Evolutionary conservation across 2,329 filamentous ascomycete genomes (phyloP).

Genomic region (Aspergillus terreus): DNA sequence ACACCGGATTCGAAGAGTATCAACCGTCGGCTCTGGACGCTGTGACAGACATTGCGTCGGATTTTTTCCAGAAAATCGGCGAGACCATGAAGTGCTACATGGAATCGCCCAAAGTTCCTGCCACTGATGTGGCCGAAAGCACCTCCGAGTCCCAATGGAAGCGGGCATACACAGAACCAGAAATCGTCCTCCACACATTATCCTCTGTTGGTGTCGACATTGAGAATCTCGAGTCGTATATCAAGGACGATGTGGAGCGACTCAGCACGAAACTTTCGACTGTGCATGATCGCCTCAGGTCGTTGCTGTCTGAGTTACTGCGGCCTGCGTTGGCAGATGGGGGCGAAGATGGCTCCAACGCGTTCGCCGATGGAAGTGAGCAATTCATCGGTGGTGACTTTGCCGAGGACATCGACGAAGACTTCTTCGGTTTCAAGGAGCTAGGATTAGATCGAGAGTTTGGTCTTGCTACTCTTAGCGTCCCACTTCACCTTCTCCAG

Average conservation of each 20-base stretch:
- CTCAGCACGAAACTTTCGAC: slow-evolving; percentile 72
- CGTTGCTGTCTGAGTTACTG: slow-evolving; percentile 85
- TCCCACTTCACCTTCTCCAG: slow-evolving; percentile 90
- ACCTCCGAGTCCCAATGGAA: slow-evolving; percentile 49
- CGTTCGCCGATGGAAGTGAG: slow-evolving; percentile 94
- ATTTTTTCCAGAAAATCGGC: slow-evolving; percentile 84
- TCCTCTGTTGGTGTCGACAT: slow-evolving; percentile 80
- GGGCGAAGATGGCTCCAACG: slow-evolving; percentile 77
- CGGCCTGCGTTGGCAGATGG: slow-evolving; percentile 81
- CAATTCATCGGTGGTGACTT: slow-evolving; percentile 97
- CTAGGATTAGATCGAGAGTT: slow-evolving; percentile 89
- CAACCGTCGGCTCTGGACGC: slow-evolving; percentile 91
- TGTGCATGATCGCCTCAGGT: slow-evolving; percentile 93
- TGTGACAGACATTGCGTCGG: slow-evolving; percentile 80
- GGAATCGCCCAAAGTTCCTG: slow-evolving; percentile 73
- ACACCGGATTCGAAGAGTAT: slow-evolving; percentile 93
- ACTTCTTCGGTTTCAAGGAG: slow-evolving; percentile 98
- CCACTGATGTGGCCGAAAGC: slow-evolving; percentile 42
- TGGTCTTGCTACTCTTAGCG: slow-evolving; percentile 79
- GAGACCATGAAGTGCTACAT: slow-evolving; percentile 76
- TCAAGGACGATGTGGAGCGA: slow-evolving; percentile 89
- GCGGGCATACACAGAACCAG: slow-evolving; percentile 73
- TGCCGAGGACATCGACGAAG: slow-evolving; percentile 93
- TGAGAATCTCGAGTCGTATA: slow-evolving; percentile 76
- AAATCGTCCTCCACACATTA: slow-evolving; percentile 81